These are phyloP conservation scores for Aspergillus avenaceus DNA, from an alignment of 495 filamentous ascomycete species.

Conservation along the genomic window DNA sequence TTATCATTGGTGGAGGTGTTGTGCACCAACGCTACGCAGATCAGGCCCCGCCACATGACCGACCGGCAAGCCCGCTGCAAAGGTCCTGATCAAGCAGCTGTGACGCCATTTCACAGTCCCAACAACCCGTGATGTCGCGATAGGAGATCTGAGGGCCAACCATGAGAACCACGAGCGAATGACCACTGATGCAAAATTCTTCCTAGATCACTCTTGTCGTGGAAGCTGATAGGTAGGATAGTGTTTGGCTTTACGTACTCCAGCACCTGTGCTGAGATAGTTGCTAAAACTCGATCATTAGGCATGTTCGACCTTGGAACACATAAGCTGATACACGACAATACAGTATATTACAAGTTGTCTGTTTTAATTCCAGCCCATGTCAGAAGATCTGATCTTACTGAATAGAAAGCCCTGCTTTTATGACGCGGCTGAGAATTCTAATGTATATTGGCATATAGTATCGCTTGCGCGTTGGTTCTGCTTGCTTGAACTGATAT, in stretches of 20 bases:
- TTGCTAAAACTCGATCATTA: background rate
- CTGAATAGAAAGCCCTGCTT: background rate
- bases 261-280: background rate
- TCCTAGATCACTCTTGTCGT: background rate
- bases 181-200: conserved; percentile 15
- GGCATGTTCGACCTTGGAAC: background rate
- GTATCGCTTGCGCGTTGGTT: background rate
- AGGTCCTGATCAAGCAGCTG: conserved; percentile 16
- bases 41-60: conserved; percentile 21
- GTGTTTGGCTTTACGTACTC: background rate
- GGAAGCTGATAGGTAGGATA: background rate
- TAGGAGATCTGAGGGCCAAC: conserved; percentile 4
- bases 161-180: background rate
- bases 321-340: background rate
- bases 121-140: conserved; percentile 12
- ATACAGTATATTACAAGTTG: background rate
- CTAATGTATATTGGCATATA: background rate
- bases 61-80: conserved; percentile 16
- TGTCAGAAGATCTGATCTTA: background rate
- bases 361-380: no score
- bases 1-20: conserved; percentile 13
- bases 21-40: conserved; percentile 11
- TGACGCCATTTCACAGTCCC: conserved; percentile 22
- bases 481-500: background rate
- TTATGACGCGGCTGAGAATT: background rate